These are phyloP conservation scores for Fonsecaea erecta DNA, from an alignment of 2,329 filamentous ascomycete genomes.

Conservation along the genomic window DNA sequence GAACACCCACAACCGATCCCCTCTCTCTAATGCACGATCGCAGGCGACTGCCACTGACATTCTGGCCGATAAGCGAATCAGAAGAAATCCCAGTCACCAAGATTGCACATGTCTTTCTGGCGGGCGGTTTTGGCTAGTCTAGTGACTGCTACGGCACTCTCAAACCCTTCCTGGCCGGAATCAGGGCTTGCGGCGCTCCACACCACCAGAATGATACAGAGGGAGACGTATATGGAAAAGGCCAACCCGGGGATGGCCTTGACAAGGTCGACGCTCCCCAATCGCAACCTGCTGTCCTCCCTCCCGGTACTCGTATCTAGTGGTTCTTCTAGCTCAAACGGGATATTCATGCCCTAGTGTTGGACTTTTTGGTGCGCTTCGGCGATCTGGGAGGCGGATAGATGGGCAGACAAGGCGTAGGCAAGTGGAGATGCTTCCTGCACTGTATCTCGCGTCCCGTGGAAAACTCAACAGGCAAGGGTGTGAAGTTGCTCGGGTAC, in stretches of 20 bases:
- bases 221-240: background rate
- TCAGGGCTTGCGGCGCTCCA: background rate
- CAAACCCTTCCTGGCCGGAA: background rate
- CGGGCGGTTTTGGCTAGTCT: background rate
- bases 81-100: background rate
- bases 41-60: background rate
- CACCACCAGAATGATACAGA: background rate
- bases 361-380: background rate
- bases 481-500: background rate
- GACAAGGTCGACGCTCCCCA: background rate
- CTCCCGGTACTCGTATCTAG: background rate
- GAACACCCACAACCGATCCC: background rate
- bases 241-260: background rate
- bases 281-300: background rate
- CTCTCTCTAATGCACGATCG: background rate
- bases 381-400: background rate
- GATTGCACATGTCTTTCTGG: background rate
- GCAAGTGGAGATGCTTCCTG: background rate
- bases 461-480: background rate
- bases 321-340: background rate
- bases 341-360: background rate
- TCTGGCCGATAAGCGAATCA: background rate
- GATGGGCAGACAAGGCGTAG: background rate
- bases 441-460: background rate
- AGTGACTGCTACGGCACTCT: background rate